Base-by-base conservation (phyloP, 805 yeast species). In the Blastobotrys terrestris region DNA sequence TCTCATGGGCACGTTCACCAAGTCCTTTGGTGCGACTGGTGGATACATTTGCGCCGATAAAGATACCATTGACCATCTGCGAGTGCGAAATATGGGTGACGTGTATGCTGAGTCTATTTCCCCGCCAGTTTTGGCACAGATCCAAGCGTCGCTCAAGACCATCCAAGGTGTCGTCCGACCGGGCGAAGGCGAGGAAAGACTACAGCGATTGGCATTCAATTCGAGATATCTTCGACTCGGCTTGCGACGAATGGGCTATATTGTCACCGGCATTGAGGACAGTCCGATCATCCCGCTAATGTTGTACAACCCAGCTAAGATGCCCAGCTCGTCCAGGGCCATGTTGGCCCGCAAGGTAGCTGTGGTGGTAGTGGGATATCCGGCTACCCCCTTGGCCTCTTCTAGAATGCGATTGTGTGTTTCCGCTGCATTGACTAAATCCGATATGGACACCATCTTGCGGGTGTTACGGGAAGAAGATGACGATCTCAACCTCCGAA, bases 11-110 rank as follows among this genome's bases (percentile, higher is more conserved):
- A 94, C 99, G 5, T 79, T 94, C 53, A 95, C 99, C 50, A 94
- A 94, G 71, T 88, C 97, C 1, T 94, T 94, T 68, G 99, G 99
- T 67, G 98, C 99, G 15, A 89, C 98, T 43, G 99, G 99, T 65
- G 99, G 99, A 46, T 94, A 94, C 67, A 74, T 94, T 58, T 92
- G 96, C n/a, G 95, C 85, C 46, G 76, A 76, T 57, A 77, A 81
- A 63, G 72, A 69, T 47, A 71, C 88, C 31, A 84, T 92, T 48
- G 91, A 89, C 62, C 79, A 84, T 62, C 73, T 94, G 56, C 81
- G 91, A 70, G 61, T 86, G 42, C 84, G 81, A 61, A 80, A 87
- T 62, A 77, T 88, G 58, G 85, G 91, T 31, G 80, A 83, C 58
- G 76, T 74, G 44, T 87, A 90, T 65, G 83, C 94, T 44, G 99